These are phyloP conservation scores for Debaryomyces hansenii DNA, from an alignment of 805 yeast species.

Conservation along the genomic window DNA sequence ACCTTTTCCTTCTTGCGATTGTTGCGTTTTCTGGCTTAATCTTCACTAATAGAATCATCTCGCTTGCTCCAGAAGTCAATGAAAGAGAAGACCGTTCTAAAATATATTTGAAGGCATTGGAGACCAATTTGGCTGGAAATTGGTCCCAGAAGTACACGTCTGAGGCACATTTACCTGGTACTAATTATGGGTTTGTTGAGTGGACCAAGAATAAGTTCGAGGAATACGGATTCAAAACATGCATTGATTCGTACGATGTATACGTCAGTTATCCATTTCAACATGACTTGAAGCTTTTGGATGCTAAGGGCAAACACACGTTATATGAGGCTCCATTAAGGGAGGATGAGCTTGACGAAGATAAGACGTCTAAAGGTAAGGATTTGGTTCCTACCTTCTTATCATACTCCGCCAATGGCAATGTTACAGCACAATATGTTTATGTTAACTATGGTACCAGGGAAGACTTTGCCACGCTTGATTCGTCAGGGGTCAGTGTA, in stretches of 20 bases:
- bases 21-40: no score
- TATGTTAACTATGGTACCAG: slow-evolving; percentile 61
- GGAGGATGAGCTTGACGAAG: slow-evolving; percentile 49
- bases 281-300: slow-evolving; percentile 39
- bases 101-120: slow-evolving; percentile 9
- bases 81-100: neutral
- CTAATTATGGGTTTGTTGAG: slow-evolving; percentile 42
- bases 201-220: slow-evolving; percentile 52
- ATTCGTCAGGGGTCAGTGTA: slow-evolving; percentile 41
- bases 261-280: slow-evolving; percentile 54
- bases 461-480: slow-evolving; percentile 52
- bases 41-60: no score
- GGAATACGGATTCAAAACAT: slow-evolving; percentile 51
- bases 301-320: slow-evolving; percentile 28
- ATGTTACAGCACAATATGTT: slow-evolving; percentile 53
- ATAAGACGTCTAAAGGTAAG: slow-evolving; percentile 37
- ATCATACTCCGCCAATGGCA: slow-evolving; percentile 66
- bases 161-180: slow-evolving; percentile 49
- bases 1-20: neutral
- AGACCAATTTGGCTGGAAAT: slow-evolving; percentile 38
- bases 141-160: slow-evolving; percentile 43
- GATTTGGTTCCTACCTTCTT: slow-evolving; percentile 52
- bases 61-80: neutral
- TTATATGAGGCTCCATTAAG: slow-evolving; percentile 49
- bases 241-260: slow-evolving; percentile 55